Evolutionary conservation across 495 filamentous ascomycete genomes (phyloP).

Genomic region (Sphaerosporella brunnea): DNA sequence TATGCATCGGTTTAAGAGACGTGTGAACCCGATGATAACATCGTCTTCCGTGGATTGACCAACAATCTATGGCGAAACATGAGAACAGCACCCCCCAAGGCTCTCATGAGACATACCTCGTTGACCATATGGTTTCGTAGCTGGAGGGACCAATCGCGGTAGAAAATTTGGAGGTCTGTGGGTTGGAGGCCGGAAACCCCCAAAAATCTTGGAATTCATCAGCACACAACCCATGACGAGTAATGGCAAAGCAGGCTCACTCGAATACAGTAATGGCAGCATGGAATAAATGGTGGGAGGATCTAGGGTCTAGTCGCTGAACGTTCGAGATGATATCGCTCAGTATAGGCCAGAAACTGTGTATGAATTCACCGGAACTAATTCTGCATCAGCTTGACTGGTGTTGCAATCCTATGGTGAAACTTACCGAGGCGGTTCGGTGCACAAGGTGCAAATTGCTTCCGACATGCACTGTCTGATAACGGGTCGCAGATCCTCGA

Average conservation of each 20-base stretch:
- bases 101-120: slow-evolving; percentile 11
- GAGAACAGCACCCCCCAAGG: neutral
- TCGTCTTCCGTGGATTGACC: slow-evolving; percentile 24
- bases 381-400: neutral
- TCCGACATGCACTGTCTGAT: slow-evolving; percentile 28
- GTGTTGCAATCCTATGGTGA: neutral
- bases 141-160: slow-evolving; percentile 16
- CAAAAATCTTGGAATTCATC: too few species aligned
- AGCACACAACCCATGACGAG: too few species aligned
- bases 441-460: slow-evolving; percentile 27
- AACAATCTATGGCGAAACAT: slow-evolving; percentile 14
- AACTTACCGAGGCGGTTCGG: slow-evolving; percentile 17
- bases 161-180: slow-evolving; percentile 17
- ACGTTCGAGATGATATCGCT: slow-evolving; percentile 24
- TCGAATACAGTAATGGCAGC: slow-evolving; percentile 17
- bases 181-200: slow-evolving; percentile 11
- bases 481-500: slow-evolving; percentile 27
- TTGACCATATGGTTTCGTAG: slow-evolving; percentile 16
- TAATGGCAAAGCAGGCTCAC: slow-evolving; percentile 15
- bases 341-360: slow-evolving; percentile 38
- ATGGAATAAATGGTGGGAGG: slow-evolving; percentile 40
- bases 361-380: slow-evolving; percentile 25
- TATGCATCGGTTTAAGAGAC: slow-evolving; percentile 14
- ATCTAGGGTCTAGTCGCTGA: slow-evolving; percentile 26
- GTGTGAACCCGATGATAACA: slow-evolving; percentile 21